phyloP scores from a whole-genome alignment of 179 eudicot species.

The Actinidia arguta region DNA sequence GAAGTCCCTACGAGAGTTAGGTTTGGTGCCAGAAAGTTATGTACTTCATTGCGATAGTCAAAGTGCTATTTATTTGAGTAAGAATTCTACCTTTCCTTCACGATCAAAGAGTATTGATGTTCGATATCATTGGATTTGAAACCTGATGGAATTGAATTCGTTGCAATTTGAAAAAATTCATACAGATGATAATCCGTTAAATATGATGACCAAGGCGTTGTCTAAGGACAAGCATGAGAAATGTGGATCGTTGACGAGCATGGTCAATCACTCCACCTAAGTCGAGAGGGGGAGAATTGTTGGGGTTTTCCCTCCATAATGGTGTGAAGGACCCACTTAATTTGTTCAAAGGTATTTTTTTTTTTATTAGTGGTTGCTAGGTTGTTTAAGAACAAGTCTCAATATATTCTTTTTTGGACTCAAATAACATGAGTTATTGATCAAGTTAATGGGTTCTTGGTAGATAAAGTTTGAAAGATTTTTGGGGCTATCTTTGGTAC shows the following conservation, averaged over 20 bases:
- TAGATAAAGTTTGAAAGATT: not conserved
- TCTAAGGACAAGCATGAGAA: not conserved
- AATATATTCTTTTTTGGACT: not conserved
- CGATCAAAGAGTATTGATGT: not conserved
- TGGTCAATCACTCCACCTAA: not conserved
- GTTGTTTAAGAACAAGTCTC: not conserved
- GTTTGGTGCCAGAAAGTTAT: too few relatives aligned
- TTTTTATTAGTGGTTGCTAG: not conserved
- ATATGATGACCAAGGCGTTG: not conserved
- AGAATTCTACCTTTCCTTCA: too few relatives aligned
- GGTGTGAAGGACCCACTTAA: not conserved
- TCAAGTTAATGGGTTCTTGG: too few relatives aligned
- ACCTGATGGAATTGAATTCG: too few relatives aligned
- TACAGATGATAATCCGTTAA: not conserved
- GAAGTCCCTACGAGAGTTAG: too few relatives aligned
- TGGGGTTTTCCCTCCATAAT: not conserved
- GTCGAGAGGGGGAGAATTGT: not conserved
- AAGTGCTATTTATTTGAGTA: not conserved
- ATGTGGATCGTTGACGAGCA: not conserved
- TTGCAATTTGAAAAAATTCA: too few relatives aligned
- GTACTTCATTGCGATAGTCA: too few relatives aligned
- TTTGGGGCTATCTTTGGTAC: too few relatives aligned
- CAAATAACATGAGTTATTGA: too few relatives aligned
- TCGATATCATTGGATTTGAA: not conserved
- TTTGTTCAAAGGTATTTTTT: not conserved